Conservation (phyloP, 768 basidiomycete species). For the Russula dissimulans region DNA sequence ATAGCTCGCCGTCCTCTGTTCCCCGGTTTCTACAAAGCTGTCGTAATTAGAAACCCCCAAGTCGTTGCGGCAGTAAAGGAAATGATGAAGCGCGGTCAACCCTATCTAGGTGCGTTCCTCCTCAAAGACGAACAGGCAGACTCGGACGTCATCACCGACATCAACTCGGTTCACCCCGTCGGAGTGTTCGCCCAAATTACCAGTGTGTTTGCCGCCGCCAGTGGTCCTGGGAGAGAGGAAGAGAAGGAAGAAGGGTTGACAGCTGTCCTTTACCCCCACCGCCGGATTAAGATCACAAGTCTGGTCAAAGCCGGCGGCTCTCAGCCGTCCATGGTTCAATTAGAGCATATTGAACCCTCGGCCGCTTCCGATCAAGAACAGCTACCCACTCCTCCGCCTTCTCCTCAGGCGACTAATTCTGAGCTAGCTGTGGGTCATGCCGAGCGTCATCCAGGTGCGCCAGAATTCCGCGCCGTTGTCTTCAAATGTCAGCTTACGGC, state of each 20-base stretch:
- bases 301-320: slow-evolving; percentile 59
- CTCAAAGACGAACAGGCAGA: slow-evolving; percentile 91
- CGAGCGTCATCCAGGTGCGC: slow-evolving; percentile 16
- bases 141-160: slow-evolving; percentile 83
- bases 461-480: not conserved
- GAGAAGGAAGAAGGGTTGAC: slow-evolving; percentile 86
- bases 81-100: slow-evolving; percentile 94
- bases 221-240: slow-evolving; percentile 51
- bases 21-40: slow-evolving; percentile 97
- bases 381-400: slow-evolving; percentile 38
- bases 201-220: slow-evolving; percentile 67
- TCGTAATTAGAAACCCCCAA: slow-evolving; percentile 81
- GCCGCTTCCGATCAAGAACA: slow-evolving; percentile 36
- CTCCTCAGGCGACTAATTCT: slow-evolving; percentile 19
- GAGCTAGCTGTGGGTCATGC: slow-evolving; percentile 4
- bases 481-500: slow-evolving; percentile 5
- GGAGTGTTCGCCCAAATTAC: slow-evolving; percentile 98
- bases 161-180: slow-evolving; percentile 82
- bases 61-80: slow-evolving; percentile 94
- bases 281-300: slow-evolving; percentile 81
- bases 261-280: slow-evolving; percentile 88
- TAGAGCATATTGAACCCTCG: slow-evolving; percentile 25
- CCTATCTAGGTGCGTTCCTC: slow-evolving; percentile 93
- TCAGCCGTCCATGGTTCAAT: slow-evolving; percentile 27
- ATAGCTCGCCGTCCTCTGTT: slow-evolving; percentile 93